These are phyloP conservation scores for Hemerocallis citrina DNA, from an alignment of 106 monocot species.

Conservation along the genomic window DNA sequence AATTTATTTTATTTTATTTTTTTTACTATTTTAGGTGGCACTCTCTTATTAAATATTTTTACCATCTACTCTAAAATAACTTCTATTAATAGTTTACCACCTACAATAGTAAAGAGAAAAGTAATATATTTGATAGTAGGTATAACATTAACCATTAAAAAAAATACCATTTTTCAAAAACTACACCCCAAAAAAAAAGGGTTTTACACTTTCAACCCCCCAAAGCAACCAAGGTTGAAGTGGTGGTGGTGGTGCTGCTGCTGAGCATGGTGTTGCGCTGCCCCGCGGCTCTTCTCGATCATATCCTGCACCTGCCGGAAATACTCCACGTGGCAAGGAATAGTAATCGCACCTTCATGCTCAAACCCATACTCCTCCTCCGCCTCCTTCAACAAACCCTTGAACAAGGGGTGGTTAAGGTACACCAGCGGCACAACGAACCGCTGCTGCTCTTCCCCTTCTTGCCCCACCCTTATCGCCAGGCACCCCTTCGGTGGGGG, in stretches of 20 bases:
- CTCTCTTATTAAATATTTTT: too few relatives aligned
- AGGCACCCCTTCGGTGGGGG: conserved; percentile 3
- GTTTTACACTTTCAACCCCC: conserved; percentile 1
- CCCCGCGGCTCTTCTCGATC: neutral
- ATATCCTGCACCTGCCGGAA: conserved; percentile 7
- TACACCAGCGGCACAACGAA: conserved; percentile 11
- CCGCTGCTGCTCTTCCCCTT: conserved; percentile 8
- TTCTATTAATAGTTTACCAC: too few relatives aligned
- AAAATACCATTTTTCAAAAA: too few relatives aligned
- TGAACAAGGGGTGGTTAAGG: conserved; percentile 10
- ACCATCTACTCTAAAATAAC: too few relatives aligned
- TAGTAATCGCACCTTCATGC: conserved; percentile 11
- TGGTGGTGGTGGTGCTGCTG: neutral
- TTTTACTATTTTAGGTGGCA: too few relatives aligned
- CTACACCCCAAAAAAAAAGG: too few relatives aligned
- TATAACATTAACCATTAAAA: too few relatives aligned
- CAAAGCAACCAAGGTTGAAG: neutral
- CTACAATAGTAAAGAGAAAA: too few relatives aligned
- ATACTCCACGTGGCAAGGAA: conserved; percentile 16
- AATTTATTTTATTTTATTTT: too few relatives aligned
- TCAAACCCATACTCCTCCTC: conserved; percentile 20
- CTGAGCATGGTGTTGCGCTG: neutral
- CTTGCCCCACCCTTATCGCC: conserved; percentile 13
- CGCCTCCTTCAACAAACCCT: conserved; percentile 13
- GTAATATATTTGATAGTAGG: too few relatives aligned